Evolutionary conservation across 768 basidiomycete genomes (phyloP), one percentile per base, ranked within the genome.

Genomic region (Mycena crocata): DNA sequence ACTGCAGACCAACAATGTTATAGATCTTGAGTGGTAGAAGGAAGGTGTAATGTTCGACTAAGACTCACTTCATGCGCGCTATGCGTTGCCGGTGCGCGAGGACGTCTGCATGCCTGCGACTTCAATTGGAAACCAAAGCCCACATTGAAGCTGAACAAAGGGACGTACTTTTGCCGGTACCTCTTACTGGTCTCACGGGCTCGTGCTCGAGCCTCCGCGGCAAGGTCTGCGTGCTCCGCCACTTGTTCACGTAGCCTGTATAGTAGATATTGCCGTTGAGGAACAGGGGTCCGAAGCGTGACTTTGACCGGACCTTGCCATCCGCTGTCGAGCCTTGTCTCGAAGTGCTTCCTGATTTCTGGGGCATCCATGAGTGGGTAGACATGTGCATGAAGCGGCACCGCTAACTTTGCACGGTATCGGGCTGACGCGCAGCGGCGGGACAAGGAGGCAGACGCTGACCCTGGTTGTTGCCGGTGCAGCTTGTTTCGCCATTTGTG

Each of bases 231-330:
- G 13, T 48, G 24, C 4, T 19, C 46, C 46, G 14, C 14, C 13
- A 24, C 28, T 9, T 26, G 5, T 13, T 19, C 46, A 10, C 46
- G 46, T 6, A 13, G 24, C 4, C 46, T 48, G 24, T 37, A 17
- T 37, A 37, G 9, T 9, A 37, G 37, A 37, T 37, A 9, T 37
- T 9, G 9, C 37, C 17, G 37, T 9, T 17, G 9, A 9, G 9
- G 37, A 9, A 17, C 37, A 17, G 37, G 10, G 17, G 37, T 17
- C 10, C 37, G 37, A 17, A 9, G 37, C 10, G 37, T 37, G n/a
- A n/a, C n/a, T n/a, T n/a, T n/a, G n/a, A n/a, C n/a, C n/a, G n/a
- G 14, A 51, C 50, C 50, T 51, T 12, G 50, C 50, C 50, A 51
- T 51, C 8, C 50, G 12, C 32, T 51, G 9, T 10, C 50, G 30